A percentile compares a stretch with the other conserved stretches of the same genome.
Evolutionary conservation across 2,329 filamentous ascomycete species (phyloP).

Genomic region (Bipolaris sorokiniana): DNA sequence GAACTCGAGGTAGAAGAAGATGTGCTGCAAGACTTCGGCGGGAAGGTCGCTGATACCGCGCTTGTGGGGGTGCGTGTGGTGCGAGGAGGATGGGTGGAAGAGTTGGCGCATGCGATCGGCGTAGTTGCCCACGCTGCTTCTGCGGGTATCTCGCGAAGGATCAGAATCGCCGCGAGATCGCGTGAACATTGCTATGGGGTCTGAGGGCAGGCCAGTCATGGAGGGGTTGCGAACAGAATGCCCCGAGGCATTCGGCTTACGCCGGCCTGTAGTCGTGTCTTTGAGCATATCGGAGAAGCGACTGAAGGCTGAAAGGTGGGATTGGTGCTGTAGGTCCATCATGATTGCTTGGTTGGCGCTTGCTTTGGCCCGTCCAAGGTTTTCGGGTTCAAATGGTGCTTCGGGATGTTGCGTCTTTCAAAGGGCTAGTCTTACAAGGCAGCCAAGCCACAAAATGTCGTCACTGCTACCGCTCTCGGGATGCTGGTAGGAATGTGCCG

Average conservation of each 20-base stretch:
- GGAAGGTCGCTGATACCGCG: constrained; percentile 16
- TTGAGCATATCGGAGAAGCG: constrained; percentile 25
- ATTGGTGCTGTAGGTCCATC: constrained; percentile 18
- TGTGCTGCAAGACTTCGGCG: constrained; percentile 19
- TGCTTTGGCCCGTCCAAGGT: background rate
- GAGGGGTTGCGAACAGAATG: constrained; percentile 9
- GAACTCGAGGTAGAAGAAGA: constrained; percentile 21
- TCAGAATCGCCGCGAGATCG: constrained; percentile 7
- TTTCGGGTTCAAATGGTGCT: background rate
- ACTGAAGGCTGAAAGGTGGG: constrained; percentile 20
- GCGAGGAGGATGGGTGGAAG: constrained; percentile 7
- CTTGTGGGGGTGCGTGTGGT: background rate
- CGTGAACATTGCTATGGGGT: background rate
- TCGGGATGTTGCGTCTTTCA: background rate
- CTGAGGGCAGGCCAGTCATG: constrained; percentile 6
- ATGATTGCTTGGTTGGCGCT: constrained; percentile 1
- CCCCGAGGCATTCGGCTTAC: constrained; percentile 8
- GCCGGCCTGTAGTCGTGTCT: constrained; percentile 21
- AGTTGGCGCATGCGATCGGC: constrained; percentile 23
- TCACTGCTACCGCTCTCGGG: constrained; percentile 6
- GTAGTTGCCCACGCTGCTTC: constrained; percentile 25
- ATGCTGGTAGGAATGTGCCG: constrained; percentile 4
- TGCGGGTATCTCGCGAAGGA: constrained; percentile 7
- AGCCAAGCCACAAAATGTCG: constrained; percentile 1
- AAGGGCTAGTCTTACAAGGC: background rate